Conservation (phyloP, 768 basidiomycete genomes). For the Cystofilobasidium ferigula region DNA sequence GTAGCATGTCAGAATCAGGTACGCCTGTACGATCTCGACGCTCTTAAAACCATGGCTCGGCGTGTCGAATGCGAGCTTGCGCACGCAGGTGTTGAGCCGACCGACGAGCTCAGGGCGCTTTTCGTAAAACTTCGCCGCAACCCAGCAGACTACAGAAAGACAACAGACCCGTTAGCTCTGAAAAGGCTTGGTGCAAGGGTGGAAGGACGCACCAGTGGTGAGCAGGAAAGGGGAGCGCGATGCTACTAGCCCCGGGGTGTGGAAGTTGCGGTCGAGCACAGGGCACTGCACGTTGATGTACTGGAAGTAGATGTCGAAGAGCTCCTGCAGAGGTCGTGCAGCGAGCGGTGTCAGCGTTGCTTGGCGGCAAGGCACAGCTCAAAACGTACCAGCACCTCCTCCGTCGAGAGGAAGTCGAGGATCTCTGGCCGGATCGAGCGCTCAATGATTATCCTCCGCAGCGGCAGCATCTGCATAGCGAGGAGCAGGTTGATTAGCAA, state of each 20-base stretch:
- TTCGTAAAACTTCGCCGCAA: constrained; percentile 51
- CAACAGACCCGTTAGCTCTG: background rate
- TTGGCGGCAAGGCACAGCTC: too few species aligned
- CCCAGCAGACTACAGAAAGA: background rate
- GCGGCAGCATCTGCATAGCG: constrained; percentile 24
- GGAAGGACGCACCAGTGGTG: constrained; percentile 61
- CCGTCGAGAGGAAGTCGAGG: constrained; percentile 71
- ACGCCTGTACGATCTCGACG: constrained; percentile 90
- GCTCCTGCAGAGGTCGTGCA: constrained; percentile 4
- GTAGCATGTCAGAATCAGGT: constrained; percentile 74
- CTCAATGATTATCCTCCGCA: constrained; percentile 67
- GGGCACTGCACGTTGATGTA: constrained; percentile 59
- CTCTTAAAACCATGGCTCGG: constrained; percentile 44
- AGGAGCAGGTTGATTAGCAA: background rate
- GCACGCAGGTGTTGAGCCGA: constrained; percentile 55
- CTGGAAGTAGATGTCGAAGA: constrained; percentile 42
- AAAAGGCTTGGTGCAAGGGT: background rate
- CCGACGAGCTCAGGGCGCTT: constrained; percentile 69
- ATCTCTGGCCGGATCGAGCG: constrained; percentile 78
- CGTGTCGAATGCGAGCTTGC: constrained; percentile 65
- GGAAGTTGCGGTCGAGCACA: constrained; percentile 73
- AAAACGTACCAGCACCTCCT: constrained; percentile 62
- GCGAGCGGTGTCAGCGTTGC: too few species aligned
- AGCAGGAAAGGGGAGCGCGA: constrained; percentile 88
- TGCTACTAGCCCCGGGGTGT: constrained; percentile 86